Evolutionary conservation across 768 basidiomycete genomes (phyloP).

Genomic region (Mycena polygramma): DNA sequence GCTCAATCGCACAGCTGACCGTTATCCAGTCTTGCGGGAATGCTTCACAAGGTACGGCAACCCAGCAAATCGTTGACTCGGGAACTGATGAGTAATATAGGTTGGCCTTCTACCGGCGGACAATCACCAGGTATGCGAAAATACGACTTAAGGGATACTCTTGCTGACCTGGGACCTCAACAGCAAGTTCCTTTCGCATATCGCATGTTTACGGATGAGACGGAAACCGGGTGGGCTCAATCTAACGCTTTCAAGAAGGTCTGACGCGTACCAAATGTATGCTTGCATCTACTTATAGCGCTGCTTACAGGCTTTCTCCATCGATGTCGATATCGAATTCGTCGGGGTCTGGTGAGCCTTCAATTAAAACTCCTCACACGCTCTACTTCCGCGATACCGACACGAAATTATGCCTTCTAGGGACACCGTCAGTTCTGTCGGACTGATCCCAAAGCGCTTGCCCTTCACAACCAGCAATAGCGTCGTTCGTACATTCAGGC

Average conservation of each 20-base stretch:
- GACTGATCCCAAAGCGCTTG: conserved; percentile 56
- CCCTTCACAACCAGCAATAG: conserved; percentile 63
- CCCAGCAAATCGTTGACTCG: conserved; percentile 30
- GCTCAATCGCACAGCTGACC: background rate
- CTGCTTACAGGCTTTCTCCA: conserved; percentile 52
- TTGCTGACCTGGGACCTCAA: background rate
- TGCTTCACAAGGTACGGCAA: conserved; percentile 67
- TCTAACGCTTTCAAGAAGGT: conserved; percentile 55
- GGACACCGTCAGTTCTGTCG: conserved; percentile 71
- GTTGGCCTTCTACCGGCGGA: conserved; percentile 70
- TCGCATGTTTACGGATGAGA: conserved; percentile 30
- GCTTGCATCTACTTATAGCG: background rate
- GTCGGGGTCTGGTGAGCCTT: conserved; percentile 62
- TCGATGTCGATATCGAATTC: conserved; percentile 60
- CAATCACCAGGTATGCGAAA: conserved; percentile 54
- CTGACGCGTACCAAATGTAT: background rate
- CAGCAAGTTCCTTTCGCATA: background rate
- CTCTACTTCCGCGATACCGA: background rate
- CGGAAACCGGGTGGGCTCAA: conserved; percentile 43
- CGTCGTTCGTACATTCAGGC: conserved; percentile 63
- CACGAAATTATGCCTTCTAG: conserved; percentile 41
- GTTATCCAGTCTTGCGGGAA: conserved; percentile 46
- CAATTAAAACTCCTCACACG: background rate
- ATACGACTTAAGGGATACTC: background rate
- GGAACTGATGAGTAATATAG: conserved; percentile 22